Percentiles rank a stretch among this genome's conserved stretches.
Conservation (phyloP, 495 filamentous ascomycete species). For the Penicillium psychrofluorescens region DNA sequence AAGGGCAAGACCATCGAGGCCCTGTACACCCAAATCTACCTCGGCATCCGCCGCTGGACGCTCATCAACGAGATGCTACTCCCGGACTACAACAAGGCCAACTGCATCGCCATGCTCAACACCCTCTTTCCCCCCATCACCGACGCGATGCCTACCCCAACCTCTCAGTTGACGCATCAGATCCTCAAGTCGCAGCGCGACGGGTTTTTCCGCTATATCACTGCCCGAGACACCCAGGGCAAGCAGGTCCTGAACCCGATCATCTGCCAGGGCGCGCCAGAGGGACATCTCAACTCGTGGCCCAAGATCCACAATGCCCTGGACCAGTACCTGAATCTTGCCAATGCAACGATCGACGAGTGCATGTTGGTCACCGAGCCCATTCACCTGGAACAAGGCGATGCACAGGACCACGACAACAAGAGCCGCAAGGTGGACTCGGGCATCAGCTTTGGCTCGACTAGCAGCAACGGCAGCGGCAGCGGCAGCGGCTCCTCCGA, state of each 20-base stretch:
- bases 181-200: constrained; percentile 53
- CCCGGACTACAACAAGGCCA: constrained; percentile 57
- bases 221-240: constrained; percentile 51
- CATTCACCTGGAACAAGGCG: constrained; percentile 29
- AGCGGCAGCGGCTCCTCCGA: constrained; percentile 11
- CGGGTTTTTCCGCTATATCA: constrained; percentile 62
- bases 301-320: constrained; percentile 42
- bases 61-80: constrained; percentile 65
- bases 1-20: constrained; percentile 53
- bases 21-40: constrained; percentile 58
- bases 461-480: constrained; percentile 26
- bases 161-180: constrained; percentile 45
- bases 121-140: constrained; percentile 60
- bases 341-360: constrained; percentile 56
- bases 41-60: constrained; percentile 55
- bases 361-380: constrained; percentile 45
- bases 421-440: constrained; percentile 55
- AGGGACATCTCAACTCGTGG: constrained; percentile 52
- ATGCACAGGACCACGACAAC: constrained; percentile 19
- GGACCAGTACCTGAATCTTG: constrained; percentile 53
- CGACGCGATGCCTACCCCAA: constrained; percentile 39
- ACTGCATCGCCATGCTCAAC: constrained; percentile 71
- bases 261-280: constrained; percentile 42
- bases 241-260: constrained; percentile 47
- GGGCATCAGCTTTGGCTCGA: constrained; percentile 51